Percentiles rank a stretch among this genome's conserved stretches.
Evolutionary conservation across 2,329 filamentous ascomycete species (phyloP).

Genomic region (Botryotinia narcissicola): DNA sequence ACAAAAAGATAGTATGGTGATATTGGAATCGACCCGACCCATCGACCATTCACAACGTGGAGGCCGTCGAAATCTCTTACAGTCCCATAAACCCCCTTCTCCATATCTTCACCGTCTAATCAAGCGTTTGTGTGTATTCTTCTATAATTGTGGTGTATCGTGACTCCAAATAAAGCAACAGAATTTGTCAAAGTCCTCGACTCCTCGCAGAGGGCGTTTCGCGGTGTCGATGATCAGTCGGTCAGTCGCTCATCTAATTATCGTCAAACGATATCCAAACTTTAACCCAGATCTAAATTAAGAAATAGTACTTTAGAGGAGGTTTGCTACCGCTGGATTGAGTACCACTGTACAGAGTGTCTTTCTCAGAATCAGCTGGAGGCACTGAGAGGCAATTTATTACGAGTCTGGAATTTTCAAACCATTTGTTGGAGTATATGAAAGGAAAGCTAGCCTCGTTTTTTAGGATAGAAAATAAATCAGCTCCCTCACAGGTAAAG

Average conservation of each 20-base stretch:
- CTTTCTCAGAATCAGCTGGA: background rate
- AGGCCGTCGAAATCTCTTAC: background rate
- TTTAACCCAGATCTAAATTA: background rate
- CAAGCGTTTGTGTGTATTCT: rapidly evolving
- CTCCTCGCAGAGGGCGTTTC: background rate
- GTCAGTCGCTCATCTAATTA: background rate
- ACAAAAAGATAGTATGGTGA: background rate
- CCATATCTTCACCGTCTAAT: background rate
- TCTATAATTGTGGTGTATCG: background rate
- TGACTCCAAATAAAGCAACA: background rate
- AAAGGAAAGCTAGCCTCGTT: background rate
- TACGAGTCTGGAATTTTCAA: background rate
- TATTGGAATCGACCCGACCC: rapidly evolving
- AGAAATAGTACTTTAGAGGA: rapidly evolving
- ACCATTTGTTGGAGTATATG: background rate
- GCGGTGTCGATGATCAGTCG: background rate
- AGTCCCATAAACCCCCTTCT: background rate
- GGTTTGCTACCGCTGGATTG: background rate
- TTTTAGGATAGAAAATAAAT: too few species aligned
- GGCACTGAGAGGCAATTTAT: background rate
- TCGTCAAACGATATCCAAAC: rapidly evolving
- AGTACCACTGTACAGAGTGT: rapidly evolving
- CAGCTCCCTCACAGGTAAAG: too few species aligned
- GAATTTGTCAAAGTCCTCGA: background rate
- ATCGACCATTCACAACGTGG: rapidly evolving